Evolutionary conservation across 1,284 basidiomycete species (phyloP).

Genomic region (Austroboletus novae-zelandiae): DNA sequence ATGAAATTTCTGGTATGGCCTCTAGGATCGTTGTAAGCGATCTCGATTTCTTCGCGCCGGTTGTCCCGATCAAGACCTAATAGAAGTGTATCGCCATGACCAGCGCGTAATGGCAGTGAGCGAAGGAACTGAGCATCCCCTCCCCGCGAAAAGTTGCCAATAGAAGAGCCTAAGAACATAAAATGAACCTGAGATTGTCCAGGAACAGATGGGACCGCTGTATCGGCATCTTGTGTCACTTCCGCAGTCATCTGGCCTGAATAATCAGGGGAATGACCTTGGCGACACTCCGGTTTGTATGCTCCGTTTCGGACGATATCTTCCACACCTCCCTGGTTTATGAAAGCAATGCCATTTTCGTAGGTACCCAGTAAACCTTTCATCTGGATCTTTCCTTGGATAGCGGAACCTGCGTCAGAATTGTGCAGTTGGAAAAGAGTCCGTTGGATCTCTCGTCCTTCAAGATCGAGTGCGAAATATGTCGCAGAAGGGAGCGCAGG

Average conservation of each 20-base stretch:
- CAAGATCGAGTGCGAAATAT: slow-evolving; percentile 94
- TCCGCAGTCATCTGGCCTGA: slow-evolving; percentile 20
- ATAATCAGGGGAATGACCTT: slow-evolving; percentile 37
- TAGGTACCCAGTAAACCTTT: slow-evolving; percentile 91
- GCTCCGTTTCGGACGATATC: not conserved
- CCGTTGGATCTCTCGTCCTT: slow-evolving; percentile 81
- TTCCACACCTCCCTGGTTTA: slow-evolving; percentile 57
- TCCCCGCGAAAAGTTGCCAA: slow-evolving; percentile 88
- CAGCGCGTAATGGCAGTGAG: slow-evolving; percentile 74
- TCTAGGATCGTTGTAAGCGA: slow-evolving; percentile 80
- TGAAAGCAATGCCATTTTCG: slow-evolving; percentile 74
- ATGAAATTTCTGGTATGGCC: slow-evolving; percentile 85
- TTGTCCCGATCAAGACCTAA: slow-evolving; percentile 88
- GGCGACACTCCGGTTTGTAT: not conserved
- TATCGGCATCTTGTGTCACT: slow-evolving; percentile 9
- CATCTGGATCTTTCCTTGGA: slow-evolving; percentile 69
- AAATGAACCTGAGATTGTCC: slow-evolving; percentile 65
- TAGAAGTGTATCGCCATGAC: slow-evolving; percentile 67
- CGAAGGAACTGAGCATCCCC: slow-evolving; percentile 77
- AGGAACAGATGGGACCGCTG: slow-evolving; percentile 40
- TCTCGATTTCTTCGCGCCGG: slow-evolving; percentile 61
- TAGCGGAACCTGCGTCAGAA: slow-evolving; percentile 60
- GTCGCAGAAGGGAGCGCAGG: slow-evolving; percentile 55
- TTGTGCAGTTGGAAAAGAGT: slow-evolving; percentile 70
- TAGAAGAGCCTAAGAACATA: slow-evolving; percentile 91